These are phyloP conservation scores for Pythium myriotylum DNA, from an alignment of 352 stramenopile genomes.

Conservation along the genomic window DNA sequence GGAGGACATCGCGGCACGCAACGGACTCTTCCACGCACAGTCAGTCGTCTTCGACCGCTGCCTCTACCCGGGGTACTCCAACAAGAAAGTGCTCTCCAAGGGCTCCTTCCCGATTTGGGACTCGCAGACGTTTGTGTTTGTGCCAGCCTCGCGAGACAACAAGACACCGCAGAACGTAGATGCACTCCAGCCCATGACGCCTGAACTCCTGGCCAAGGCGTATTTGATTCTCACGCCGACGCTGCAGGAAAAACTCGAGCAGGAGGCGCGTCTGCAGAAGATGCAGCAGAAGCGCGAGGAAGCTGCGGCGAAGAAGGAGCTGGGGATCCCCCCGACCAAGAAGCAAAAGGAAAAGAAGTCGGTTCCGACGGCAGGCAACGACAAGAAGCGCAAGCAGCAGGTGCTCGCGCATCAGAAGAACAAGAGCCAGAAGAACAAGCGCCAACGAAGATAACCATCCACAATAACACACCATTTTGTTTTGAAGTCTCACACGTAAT, in stretches of 20 bases:
- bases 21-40: conserved; percentile 56
- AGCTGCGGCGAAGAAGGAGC: conserved; percentile 10
- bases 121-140: conserved; percentile 94
- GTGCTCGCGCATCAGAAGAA: conserved; percentile 44
- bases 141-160: conserved; percentile 33
- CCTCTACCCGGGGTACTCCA: conserved; percentile 92
- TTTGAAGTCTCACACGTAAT: conserved; percentile 25
- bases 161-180: conserved; percentile 17
- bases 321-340: neutral
- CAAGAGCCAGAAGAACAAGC: conserved; percentile 34
- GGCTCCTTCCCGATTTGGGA: conserved; percentile 97
- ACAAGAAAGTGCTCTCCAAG: conserved; percentile 95
- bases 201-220: conserved; percentile 62
- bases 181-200: conserved; percentile 48
- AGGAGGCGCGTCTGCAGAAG: conserved; percentile 35
- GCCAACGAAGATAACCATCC: conserved; percentile 25
- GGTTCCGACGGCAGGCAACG: conserved; percentile 14
- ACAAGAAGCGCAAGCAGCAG: conserved; percentile 26
- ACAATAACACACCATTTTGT: conserved; percentile 1
- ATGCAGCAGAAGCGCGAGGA: conserved; percentile 40
- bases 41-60: conserved; percentile 94
- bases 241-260: conserved; percentile 45
- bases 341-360: conserved; percentile 32
- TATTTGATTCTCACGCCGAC: conserved; percentile 70
- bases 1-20: conserved; percentile 53